These are phyloP conservation scores for Rosa lucieae DNA, from an alignment of 306 rosid species.

Conservation along the genomic window DNA sequence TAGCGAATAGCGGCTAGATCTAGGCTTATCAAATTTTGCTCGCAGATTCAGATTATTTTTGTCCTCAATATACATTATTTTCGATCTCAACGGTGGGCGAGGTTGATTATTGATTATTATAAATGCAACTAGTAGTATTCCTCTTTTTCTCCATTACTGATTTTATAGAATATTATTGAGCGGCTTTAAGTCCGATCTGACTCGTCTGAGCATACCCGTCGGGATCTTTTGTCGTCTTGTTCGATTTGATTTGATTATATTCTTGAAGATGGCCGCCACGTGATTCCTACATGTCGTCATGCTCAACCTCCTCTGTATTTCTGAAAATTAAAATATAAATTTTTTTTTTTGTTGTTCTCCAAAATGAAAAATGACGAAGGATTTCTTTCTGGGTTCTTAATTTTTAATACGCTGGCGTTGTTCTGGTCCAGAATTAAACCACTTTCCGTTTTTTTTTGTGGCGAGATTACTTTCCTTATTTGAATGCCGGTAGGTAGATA, in stretches of 20 bases:
- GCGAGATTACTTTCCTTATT: background rate
- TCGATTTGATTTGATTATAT: background rate
- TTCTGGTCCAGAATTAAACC: background rate
- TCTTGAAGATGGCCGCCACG: background rate
- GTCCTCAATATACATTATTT: background rate
- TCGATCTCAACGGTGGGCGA: background rate
- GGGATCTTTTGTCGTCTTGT: background rate
- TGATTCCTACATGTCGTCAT: slow-evolving; percentile 8
- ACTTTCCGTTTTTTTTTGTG: too few species aligned
- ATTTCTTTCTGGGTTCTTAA: background rate
- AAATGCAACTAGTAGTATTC: background rate
- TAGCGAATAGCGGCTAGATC: slow-evolving; percentile 12
- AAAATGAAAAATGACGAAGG: background rate
- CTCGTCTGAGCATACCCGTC: background rate
- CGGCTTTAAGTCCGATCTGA: background rate
- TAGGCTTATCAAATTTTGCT: background rate
- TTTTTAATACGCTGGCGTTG: background rate
- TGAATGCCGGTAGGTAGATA: too few species aligned
- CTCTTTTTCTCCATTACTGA: background rate
- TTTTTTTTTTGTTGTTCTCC: background rate
- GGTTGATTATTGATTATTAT: background rate
- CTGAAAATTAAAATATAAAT: background rate
- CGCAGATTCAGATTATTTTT: background rate
- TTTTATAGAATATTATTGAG: background rate
- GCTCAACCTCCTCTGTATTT: too few species aligned